Evolutionary conservation across 164 flowering plant genomes (phyloP).

Genomic region (Akebia trifoliata): DNA sequence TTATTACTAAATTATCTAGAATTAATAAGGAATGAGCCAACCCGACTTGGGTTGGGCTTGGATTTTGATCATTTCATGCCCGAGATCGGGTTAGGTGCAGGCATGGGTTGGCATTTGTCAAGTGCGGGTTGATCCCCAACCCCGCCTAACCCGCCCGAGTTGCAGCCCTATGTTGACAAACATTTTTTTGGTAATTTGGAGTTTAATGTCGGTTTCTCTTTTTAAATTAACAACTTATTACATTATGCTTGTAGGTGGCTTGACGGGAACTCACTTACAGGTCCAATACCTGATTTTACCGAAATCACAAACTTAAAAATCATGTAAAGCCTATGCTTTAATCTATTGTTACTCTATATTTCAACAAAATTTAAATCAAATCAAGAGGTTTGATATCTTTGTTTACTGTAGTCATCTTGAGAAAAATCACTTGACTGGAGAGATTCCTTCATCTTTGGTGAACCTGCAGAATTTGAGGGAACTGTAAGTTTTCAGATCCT

Average conservation of each 20-base stretch:
- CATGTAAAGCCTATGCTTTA: slow-evolving; percentile 69
- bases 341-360: too few species aligned
- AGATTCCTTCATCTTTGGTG: slow-evolving; percentile 65
- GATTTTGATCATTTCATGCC: too few species aligned
- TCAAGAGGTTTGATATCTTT: slow-evolving; percentile 15
- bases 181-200: neutral
- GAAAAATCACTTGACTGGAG: slow-evolving; percentile 79
- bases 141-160: too few species aligned
- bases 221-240: neutral
- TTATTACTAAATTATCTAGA: too few species aligned
- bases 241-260: slow-evolving; percentile 67
- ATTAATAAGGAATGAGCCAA: too few species aligned
- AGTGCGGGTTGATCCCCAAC: too few species aligned
- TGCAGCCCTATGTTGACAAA: too few species aligned
- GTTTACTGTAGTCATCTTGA: slow-evolving; percentile 72
- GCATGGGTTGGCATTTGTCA: too few species aligned
- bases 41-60: too few species aligned
- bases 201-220: too few species aligned
- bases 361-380: too few species aligned
- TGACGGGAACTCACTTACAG: slow-evolving; percentile 74
- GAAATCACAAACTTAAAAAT: slow-evolving; percentile 57
- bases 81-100: too few species aligned
- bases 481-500: slow-evolving; percentile 55
- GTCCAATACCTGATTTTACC: slow-evolving; percentile 85
- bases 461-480: slow-evolving; percentile 63